Conservation (phyloP, 2,329 filamentous ascomycete species). For the Phaeosphaeriaceae sp. region DNA sequence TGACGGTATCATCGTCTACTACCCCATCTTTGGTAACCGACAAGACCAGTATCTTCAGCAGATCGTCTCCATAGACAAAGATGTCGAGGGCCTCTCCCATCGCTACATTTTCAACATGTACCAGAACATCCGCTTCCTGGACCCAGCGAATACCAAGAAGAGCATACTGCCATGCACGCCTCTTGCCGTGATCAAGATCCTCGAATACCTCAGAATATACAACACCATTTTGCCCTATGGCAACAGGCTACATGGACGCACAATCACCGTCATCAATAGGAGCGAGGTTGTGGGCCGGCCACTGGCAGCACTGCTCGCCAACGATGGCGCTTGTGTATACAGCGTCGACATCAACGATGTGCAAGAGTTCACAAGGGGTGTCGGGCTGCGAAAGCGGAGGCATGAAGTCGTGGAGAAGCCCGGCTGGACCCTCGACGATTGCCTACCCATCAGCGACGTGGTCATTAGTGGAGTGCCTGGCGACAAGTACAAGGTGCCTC, state of each 20-base stretch:
- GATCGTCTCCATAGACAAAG: conserved; percentile 86
- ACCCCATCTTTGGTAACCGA: conserved; percentile 89
- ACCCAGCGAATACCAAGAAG: conserved; percentile 81
- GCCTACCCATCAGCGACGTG: conserved; percentile 87
- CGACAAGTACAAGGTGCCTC: conserved; percentile 88
- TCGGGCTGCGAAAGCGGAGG: conserved; percentile 81
- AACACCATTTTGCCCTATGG: conserved; percentile 92
- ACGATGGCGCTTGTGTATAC: conserved; percentile 95
- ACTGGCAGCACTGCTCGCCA: conserved; percentile 89
- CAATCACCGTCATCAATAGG: conserved; percentile 94
- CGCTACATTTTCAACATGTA: conserved; percentile 99
- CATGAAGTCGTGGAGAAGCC: conserved; percentile 88
- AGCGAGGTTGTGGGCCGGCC: conserved; percentile 95
- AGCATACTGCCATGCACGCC: conserved; percentile 95
- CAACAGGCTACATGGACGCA: conserved; percentile 90
- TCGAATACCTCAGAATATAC: conserved; percentile 95
- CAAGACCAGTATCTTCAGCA: conserved; percentile 97
- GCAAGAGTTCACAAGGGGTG: conserved; percentile 88
- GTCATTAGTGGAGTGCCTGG: conserved; percentile 92
- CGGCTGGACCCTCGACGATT: conserved; percentile 79
- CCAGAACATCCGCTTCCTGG: conserved; percentile 94
- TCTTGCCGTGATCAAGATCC: conserved; percentile 93
- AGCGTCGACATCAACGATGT: conserved; percentile 92
- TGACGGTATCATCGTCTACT: conserved; percentile 96
- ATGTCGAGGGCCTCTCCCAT: conserved; percentile 94